These are phyloP conservation scores for Fonsecaea erecta DNA, from an alignment of 2,329 filamentous ascomycete species.

Conservation along the genomic window DNA sequence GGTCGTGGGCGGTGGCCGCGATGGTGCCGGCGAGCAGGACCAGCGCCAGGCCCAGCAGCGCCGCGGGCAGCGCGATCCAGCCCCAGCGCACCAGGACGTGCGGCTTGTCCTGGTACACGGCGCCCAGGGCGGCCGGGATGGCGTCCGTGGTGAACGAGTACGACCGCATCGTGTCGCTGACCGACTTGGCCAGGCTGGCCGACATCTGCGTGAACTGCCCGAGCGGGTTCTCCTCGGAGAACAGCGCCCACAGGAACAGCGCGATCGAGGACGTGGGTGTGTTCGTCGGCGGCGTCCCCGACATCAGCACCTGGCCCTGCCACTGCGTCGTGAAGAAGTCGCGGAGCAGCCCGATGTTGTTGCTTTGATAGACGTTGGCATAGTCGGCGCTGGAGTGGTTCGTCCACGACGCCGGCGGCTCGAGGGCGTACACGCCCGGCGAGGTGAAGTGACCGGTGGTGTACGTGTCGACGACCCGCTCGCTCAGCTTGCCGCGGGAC, in stretches of 20 bases:
- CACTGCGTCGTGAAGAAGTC: conserved; percentile 6
- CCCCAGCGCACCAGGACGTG: conserved; percentile 13
- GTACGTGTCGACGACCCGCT: conserved; percentile 13
- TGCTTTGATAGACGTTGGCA: conserved; percentile 2
- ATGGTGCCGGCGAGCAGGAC: conserved; percentile 13
- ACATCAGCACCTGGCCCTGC: conserved; percentile 1
- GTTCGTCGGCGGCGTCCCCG: not conserved
- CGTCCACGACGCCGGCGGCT: conserved; percentile 29
- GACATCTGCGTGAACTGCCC: conserved; percentile 7
- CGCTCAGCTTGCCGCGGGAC: not conserved
- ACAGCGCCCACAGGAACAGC: not conserved
- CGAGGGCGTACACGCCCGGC: not conserved
- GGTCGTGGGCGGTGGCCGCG: conserved; percentile 1
- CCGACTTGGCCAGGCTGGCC: not conserved
- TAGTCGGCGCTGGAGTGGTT: not conserved
- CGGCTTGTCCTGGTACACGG: conserved; percentile 12
- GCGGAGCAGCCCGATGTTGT: not conserved
- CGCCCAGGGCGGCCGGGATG: conserved; percentile 5
- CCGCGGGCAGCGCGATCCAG: conserved; percentile 13
- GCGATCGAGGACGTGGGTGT: not conserved
- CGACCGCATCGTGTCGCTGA: conserved; percentile 8
- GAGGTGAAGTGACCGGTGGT: not conserved
- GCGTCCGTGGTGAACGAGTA: not conserved
- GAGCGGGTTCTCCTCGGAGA: not conserved
- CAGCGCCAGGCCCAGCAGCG: conserved; percentile 10